phyloP scores from a whole-genome alignment of 2,329 filamentous ascomycete species.

The Alternaria angustiovoidea region DNA sequence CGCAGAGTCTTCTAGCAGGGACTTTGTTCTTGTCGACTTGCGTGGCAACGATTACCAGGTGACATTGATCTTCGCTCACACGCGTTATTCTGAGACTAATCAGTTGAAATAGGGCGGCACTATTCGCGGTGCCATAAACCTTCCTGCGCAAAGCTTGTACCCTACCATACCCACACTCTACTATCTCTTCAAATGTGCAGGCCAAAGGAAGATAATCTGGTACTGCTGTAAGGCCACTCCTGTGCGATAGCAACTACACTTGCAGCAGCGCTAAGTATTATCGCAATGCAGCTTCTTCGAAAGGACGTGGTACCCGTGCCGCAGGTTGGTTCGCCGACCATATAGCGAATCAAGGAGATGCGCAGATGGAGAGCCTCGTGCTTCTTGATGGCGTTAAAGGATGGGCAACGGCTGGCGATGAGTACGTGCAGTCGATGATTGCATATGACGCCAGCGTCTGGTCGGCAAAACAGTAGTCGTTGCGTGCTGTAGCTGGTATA shows the following conservation, averaged over 20 bases:
- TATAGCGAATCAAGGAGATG: constrained; percentile 53
- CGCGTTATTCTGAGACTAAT: not conserved
- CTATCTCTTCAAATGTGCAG: constrained; percentile 60
- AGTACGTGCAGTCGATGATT: constrained; percentile 60
- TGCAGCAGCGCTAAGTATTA: not conserved
- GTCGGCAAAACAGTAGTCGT: not conserved
- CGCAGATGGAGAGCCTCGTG: constrained; percentile 58
- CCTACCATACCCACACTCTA: constrained; percentile 60
- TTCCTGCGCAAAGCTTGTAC: constrained; percentile 65
- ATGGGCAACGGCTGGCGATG: constrained; percentile 59
- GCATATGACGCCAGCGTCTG: constrained; percentile 52
- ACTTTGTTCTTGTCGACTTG: constrained; percentile 57
- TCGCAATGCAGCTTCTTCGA: constrained; percentile 59
- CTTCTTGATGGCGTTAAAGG: constrained; percentile 63
- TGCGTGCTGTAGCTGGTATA: not conserved
- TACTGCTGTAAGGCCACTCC: constrained; percentile 60
- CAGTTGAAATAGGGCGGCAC: constrained; percentile 64
- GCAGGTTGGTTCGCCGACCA: constrained; percentile 66
- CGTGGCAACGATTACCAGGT: constrained; percentile 63
- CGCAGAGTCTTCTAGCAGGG: not conserved
- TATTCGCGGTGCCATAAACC: constrained; percentile 65
- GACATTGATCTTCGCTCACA: not conserved
- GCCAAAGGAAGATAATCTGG: constrained; percentile 60
- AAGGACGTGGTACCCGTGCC: constrained; percentile 63
- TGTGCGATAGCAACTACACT: not conserved